A percentile compares a stretch with the other conserved stretches of the same genome.
Conservation (phyloP, 1,139 yeast species). For the Zygosaccharomyces sapae region DNA sequence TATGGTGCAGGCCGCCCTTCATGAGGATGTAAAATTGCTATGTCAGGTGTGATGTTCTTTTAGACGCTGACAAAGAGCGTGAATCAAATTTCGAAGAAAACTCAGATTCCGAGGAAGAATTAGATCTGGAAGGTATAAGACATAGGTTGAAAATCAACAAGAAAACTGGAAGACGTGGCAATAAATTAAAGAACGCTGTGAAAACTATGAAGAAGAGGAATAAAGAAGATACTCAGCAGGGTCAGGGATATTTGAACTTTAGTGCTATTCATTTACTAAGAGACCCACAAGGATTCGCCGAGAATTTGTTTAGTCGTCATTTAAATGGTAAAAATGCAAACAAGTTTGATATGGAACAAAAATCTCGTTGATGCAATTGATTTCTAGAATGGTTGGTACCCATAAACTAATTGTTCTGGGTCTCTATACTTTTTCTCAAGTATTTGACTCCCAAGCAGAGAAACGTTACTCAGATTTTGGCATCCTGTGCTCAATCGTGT, state of each 20-base stretch:
- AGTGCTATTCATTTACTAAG: conserved; percentile 89
- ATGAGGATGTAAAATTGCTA: conserved; percentile 76
- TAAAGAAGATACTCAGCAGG: conserved; percentile 44
- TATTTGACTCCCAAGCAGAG: conserved; percentile 91
- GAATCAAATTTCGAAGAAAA: conserved; percentile 75
- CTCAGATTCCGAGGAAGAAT: conserved; percentile 67
- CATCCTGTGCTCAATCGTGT: conserved; percentile 93
- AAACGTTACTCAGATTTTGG: conserved; percentile 92
- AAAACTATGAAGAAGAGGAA: conserved; percentile 62
- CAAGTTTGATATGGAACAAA: conserved; percentile 79
- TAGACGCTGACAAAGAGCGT: conserved; percentile 94
- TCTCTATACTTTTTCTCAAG: conserved; percentile 80
- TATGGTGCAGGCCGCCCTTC: conserved; percentile 93
- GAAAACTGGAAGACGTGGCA: conserved; percentile 73
- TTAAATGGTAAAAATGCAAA: conserved; percentile 62
- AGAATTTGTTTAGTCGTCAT: conserved; percentile 67
- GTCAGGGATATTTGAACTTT: conserved; percentile 80
- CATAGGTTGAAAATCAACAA: conserved; percentile 84
- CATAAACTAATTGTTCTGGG: conserved; percentile 91
- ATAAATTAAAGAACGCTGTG: conserved; percentile 68
- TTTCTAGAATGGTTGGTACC: conserved; percentile 86
- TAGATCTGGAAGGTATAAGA: conserved; percentile 63
- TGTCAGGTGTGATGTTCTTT: conserved; percentile 87
- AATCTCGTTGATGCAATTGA: conserved; percentile 77
- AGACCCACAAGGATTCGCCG: conserved; percentile 98